Conservation (phyloP, 306 rosid species). For the Crataegus laevigata region DNA sequence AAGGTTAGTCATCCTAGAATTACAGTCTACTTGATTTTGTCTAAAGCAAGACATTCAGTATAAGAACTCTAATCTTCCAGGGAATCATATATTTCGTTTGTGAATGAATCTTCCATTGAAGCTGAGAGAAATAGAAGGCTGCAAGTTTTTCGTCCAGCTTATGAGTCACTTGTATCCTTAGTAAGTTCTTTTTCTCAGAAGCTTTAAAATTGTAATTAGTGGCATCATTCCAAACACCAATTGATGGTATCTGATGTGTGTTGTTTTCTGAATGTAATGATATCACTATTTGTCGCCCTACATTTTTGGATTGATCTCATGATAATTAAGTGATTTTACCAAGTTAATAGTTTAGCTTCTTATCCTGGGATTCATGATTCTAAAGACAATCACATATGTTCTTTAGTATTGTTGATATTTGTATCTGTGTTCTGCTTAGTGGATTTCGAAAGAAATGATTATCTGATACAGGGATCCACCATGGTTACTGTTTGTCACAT, state of each 20-base stretch:
- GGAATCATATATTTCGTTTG: constrained; percentile 64
- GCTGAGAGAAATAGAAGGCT: constrained; percentile 88
- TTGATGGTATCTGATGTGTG: background rate
- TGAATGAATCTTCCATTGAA: constrained; percentile 64
- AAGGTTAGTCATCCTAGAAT: constrained; percentile 39
- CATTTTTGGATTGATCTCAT: background rate
- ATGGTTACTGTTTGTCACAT: background rate
- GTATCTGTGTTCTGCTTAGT: background rate
- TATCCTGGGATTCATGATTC: background rate
- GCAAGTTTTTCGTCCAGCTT: constrained; percentile 76
- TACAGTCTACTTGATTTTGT: constrained; percentile 5
- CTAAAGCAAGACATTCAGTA: constrained; percentile 19
- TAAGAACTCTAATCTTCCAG: constrained; percentile 39
- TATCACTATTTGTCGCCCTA: background rate
- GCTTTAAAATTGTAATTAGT: background rate
- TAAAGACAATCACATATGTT: constrained; percentile 6
- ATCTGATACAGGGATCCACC: background rate
- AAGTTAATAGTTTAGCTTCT: background rate
- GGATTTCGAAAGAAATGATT: background rate
- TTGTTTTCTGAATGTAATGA: constrained; percentile 4
- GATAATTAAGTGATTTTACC: background rate
- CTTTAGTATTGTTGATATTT: background rate
- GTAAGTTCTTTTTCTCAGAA: constrained; percentile 43
- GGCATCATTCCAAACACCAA: background rate
- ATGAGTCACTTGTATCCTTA: constrained; percentile 90